Percentiles rank a stretch among this genome's conserved stretches.
These are phyloP conservation scores for Lactarius sanguifluus DNA, from an alignment of 768 basidiomycete genomes.

Conservation along the genomic window DNA sequence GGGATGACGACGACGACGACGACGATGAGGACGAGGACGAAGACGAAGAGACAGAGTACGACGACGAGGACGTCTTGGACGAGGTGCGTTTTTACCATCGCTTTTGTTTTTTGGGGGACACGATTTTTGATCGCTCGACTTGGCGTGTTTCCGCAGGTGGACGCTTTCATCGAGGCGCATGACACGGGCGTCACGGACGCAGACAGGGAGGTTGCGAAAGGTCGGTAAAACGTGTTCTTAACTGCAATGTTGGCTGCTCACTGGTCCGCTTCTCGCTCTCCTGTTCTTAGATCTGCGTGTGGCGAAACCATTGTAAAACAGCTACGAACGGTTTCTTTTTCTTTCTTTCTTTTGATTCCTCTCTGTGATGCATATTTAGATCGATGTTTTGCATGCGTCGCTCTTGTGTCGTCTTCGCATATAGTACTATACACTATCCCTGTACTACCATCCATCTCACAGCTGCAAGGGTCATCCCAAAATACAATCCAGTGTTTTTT, in stretches of 20 bases:
- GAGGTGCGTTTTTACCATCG: slow-evolving; percentile 53
- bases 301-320: slow-evolving; percentile 18
- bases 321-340: not conserved
- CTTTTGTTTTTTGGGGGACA: not conserved
- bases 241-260: not conserved
- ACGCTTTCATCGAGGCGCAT: slow-evolving; percentile 93
- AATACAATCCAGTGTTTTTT: slow-evolving; percentile 13
- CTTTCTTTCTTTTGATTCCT: too few relatives aligned
- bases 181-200: slow-evolving; percentile 81
- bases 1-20: slow-evolving; percentile 70
- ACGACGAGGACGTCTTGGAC: slow-evolving; percentile 77
- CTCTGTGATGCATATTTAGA: slow-evolving; percentile 20
- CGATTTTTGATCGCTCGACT: not conserved
- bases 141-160: slow-evolving; percentile 51
- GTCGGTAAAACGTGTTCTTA: slow-evolving; percentile 40
- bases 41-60: slow-evolving; percentile 60
- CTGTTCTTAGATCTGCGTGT: slow-evolving; percentile 18
- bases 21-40: slow-evolving; percentile 50
- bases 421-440: slow-evolving; percentile 12
- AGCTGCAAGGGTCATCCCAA: slow-evolving; percentile 17
- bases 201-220: slow-evolving; percentile 75
- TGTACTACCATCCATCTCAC: slow-evolving; percentile 27
- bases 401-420: slow-evolving; percentile 5
- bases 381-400: slow-evolving; percentile 6
- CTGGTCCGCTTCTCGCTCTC: slow-evolving; percentile 3